Conservation (phyloP, 2,329 filamentous ascomycete genomes). For the Microcera coccophila region DNA sequence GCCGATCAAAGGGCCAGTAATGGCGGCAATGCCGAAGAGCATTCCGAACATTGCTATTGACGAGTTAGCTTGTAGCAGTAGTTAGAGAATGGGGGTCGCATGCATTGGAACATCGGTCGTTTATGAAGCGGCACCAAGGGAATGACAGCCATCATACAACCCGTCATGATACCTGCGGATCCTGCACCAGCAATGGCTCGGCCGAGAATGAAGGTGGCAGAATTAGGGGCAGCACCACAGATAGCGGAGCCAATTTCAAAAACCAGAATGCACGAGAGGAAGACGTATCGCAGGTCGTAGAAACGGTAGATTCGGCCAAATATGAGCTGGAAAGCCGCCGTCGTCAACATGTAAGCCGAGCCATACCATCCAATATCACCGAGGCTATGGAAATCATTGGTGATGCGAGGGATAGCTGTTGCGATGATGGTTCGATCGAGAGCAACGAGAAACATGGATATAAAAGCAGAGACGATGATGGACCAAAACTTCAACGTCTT, state of each 20-base stretch:
- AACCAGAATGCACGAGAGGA: constrained; percentile 45
- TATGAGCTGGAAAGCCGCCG: constrained; percentile 49
- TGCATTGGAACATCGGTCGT: constrained; percentile 54
- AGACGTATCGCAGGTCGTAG: constrained; percentile 48
- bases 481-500: constrained; percentile 54
- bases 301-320: constrained; percentile 54
- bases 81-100: constrained; percentile 4
- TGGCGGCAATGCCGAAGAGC: constrained; percentile 52
- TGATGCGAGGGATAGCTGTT: constrained; percentile 53
- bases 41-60: constrained; percentile 47
- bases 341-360: constrained; percentile 58
- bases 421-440: constrained; percentile 55
- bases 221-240: constrained; percentile 53
- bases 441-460: constrained; percentile 56
- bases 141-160: constrained; percentile 54
- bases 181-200: constrained; percentile 55
- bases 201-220: constrained; percentile 52
- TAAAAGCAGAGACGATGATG: constrained; percentile 50
- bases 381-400: constrained; percentile 54
- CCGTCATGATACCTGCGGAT: constrained; percentile 55
- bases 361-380: constrained; percentile 64
- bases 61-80: constrained; percentile 10
- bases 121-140: constrained; percentile 57
- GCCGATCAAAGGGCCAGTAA: constrained; percentile 51
- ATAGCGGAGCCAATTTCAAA: constrained; percentile 54